These are phyloP conservation scores for Colletotrichum kahawae DNA, from an alignment of 2,329 filamentous ascomycete species.

Conservation along the genomic window DNA sequence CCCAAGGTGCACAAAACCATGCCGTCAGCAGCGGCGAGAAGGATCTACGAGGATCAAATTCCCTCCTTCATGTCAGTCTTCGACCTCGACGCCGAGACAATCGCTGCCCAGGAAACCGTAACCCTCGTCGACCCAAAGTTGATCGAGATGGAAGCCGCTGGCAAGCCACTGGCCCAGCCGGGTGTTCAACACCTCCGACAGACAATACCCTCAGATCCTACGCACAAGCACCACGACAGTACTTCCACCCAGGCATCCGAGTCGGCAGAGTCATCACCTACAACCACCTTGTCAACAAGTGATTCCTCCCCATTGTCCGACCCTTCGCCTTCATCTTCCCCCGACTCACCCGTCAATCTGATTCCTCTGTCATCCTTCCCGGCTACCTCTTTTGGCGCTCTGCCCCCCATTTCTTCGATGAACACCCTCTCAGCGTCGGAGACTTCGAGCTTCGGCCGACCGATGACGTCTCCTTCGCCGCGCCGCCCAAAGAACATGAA, in stretches of 20 bases:
- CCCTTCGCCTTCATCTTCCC: constrained; percentile 88
- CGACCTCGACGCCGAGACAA: constrained; percentile 64
- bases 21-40: constrained; percentile 66
- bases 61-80: constrained; percentile 80
- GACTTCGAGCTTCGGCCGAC: constrained; percentile 48
- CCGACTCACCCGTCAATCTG: constrained; percentile 83
- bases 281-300: constrained; percentile 89
- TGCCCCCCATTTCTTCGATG: constrained; percentile 42
- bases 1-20: constrained; percentile 45
- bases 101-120: constrained; percentile 58
- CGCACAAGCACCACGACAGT: constrained; percentile 76
- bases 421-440: constrained; percentile 52
- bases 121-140: constrained; percentile 60
- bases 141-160: constrained; percentile 49
- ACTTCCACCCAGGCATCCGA: constrained; percentile 80
- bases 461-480: constrained; percentile 72
- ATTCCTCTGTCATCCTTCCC: constrained; percentile 74
- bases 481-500: constrained; percentile 83
- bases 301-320: constrained; percentile 91
- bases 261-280: constrained; percentile 93
- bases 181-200: constrained; percentile 39
- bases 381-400: constrained; percentile 59
- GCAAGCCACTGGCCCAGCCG: constrained; percentile 39
- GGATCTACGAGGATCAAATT: constrained; percentile 72
- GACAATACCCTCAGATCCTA: constrained; percentile 49